These are phyloP conservation scores for Talaromyces wortmannii DNA, from an alignment of 495 filamentous ascomycete genomes.

Conservation along the genomic window DNA sequence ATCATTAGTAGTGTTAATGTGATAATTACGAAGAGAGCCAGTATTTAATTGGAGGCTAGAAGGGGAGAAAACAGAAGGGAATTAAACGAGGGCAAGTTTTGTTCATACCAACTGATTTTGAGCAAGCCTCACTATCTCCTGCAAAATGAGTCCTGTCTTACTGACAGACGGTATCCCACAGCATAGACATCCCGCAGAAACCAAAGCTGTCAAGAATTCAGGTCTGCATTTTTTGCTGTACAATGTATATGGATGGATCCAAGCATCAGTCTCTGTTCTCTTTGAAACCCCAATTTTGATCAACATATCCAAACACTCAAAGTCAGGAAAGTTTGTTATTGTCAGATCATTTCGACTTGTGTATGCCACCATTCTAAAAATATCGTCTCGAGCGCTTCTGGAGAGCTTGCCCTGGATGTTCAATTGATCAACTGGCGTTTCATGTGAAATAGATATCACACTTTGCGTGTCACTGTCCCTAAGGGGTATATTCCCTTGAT, in stretches of 20 bases:
- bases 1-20: too few relatives aligned
- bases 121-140: slow-evolving; percentile 46
- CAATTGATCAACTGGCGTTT: slow-evolving; percentile 11
- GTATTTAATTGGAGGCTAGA: too few relatives aligned
- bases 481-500: slow-evolving; percentile 14
- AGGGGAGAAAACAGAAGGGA: too few relatives aligned
- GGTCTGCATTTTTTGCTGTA: slow-evolving; percentile 37
- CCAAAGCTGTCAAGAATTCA: slow-evolving; percentile 44
- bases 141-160: slow-evolving; percentile 52
- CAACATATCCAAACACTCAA: slow-evolving; percentile 46
- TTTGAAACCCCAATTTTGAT: slow-evolving; percentile 56
- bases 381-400: slow-evolving; percentile 13
- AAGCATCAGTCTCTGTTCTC: slow-evolving; percentile 40
- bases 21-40: too few relatives aligned
- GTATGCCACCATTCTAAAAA: slow-evolving; percentile 16
- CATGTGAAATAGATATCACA: slow-evolving; percentile 11
- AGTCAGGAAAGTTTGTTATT: slow-evolving; percentile 49
- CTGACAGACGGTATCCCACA: slow-evolving; percentile 44
- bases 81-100: background rate
- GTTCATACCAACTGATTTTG: slow-evolving; percentile 21
- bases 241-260: slow-evolving; percentile 51
- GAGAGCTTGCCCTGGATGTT: slow-evolving; percentile 17
- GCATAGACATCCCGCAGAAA: slow-evolving; percentile 48
- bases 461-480: slow-evolving; percentile 14
- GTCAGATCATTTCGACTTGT: slow-evolving; percentile 31